Base-by-base conservation (phyloP, 1,139 yeast species). In the Yamadazyma dendronema region DNA sequence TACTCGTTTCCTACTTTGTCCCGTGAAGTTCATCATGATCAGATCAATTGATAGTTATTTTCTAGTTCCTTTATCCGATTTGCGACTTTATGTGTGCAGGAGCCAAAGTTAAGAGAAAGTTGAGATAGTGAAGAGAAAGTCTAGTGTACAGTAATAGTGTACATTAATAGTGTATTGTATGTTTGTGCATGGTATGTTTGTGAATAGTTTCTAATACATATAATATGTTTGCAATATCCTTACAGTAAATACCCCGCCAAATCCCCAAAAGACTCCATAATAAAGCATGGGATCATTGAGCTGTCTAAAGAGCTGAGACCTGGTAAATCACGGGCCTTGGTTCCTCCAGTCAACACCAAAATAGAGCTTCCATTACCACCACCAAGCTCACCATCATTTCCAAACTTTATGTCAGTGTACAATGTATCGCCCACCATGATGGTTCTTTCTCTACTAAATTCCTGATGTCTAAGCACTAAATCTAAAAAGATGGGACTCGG, bases 21-120 rank as follows among this genome's bases (percentile, higher is more conserved):
- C 94, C 4, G 81, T 79, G 60, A 84, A 84, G 60, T 83, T 81
- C 32, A 74, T 43, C 77, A 72, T 72, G 24, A n/a, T 12, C 8
- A 7, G 31, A 12, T 14, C 13, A 28, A 12, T 24, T 24, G 13
- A n/a, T 24, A 28, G 10, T 21, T 10, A 7, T 7, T 21, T 10
- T 21, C 23, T 21, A 7, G 23, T 7, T 7, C 10, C 7, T 7
- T 21, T 21, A 10, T n/a, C n/a, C n/a, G 23, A 21, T 21, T 21
- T 10, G 23, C 23, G 23, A n/a, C n/a, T n/a, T 24, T 6, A 19
- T 19, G 22, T 19, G 22, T 11, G 14, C 27, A 12, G 27, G 27
- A 24, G 12, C 9, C 9, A 21, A 21, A 10, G 24, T 21, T 10
- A 10, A 21, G 24, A 10, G 24, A 21, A 10, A n/a, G n/a, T n/a